These are phyloP conservation scores for Neurospora terricola DNA, from an alignment of 495 filamentous ascomycete genomes.

Conservation along the genomic window DNA sequence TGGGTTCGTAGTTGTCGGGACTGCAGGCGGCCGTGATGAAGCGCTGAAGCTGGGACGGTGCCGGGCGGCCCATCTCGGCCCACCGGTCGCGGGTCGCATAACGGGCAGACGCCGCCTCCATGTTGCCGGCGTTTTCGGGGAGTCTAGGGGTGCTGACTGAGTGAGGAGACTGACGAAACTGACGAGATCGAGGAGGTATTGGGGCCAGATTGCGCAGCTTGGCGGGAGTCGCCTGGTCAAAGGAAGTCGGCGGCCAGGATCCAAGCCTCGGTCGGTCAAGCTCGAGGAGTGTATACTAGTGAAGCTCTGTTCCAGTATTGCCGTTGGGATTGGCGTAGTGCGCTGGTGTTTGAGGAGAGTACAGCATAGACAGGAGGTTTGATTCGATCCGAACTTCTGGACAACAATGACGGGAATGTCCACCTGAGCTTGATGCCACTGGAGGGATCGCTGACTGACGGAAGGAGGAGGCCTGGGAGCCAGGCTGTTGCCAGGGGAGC, in stretches of 20 bases:
- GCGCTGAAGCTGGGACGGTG: constrained; percentile 77
- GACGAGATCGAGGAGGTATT: neutral
- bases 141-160: neutral
- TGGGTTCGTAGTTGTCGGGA: constrained; percentile 93
- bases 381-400: neutral
- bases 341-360: neutral
- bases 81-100: constrained; percentile 95
- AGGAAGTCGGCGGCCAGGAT: neutral
- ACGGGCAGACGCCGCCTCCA: constrained; percentile 94
- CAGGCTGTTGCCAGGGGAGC: neutral
- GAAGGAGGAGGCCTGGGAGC: constrained; percentile 1
- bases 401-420: neutral
- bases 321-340: neutral
- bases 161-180: neutral
- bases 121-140: constrained; percentile 9
- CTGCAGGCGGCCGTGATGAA: constrained; percentile 95
- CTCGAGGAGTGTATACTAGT: neutral
- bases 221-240: neutral
- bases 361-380: neutral
- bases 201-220: neutral
- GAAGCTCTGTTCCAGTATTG: neutral
- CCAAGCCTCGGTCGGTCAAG: neutral
- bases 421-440: neutral
- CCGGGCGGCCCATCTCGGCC: constrained; percentile 67
- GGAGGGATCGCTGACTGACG: constrained; percentile 4